These are phyloP conservation scores for Suhomyces sp. DNA, from an alignment of 805 yeast species.

Conservation along the genomic window DNA sequence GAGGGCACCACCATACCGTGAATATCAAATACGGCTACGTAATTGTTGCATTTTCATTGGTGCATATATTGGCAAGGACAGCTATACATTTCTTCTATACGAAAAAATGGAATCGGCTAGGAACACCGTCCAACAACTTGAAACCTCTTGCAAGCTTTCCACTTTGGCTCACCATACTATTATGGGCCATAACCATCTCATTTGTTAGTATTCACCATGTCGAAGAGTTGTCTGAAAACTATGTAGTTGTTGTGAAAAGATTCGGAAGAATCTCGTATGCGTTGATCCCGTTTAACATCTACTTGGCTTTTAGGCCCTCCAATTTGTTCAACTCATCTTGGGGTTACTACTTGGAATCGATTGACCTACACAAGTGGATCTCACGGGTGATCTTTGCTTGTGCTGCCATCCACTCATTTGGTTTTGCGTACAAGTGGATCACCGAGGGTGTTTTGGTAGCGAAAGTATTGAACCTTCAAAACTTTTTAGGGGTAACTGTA, in stretches of 20 bases:
- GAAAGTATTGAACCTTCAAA: constrained; percentile 36
- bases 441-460: constrained; percentile 26
- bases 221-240: constrained; percentile 25
- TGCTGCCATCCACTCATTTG: constrained; percentile 50
- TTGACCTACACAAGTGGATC: constrained; percentile 68
- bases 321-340: constrained; percentile 13
- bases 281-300: constrained; percentile 55
- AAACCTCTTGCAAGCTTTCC: constrained; percentile 19
- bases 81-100: constrained; percentile 29
- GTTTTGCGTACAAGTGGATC: constrained; percentile 51
- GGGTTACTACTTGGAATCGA: constrained; percentile 50
- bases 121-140: constrained; percentile 11
- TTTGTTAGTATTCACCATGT: constrained; percentile 33
- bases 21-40: constrained; percentile 62
- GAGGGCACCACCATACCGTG: constrained; percentile 46
- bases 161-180: constrained; percentile 27
- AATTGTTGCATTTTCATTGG: constrained; percentile 39
- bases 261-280: constrained; percentile 61
- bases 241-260: constrained; percentile 47
- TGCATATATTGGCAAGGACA: constrained; percentile 37
- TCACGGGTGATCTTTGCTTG: constrained; percentile 53
- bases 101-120: constrained; percentile 35
- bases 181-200: constrained; percentile 32
- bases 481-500: constrained; percentile 52
- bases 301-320: constrained; percentile 56